phyloP scores from a whole-genome alignment of 345 rosid species.

The Lepidium africanum region DNA sequence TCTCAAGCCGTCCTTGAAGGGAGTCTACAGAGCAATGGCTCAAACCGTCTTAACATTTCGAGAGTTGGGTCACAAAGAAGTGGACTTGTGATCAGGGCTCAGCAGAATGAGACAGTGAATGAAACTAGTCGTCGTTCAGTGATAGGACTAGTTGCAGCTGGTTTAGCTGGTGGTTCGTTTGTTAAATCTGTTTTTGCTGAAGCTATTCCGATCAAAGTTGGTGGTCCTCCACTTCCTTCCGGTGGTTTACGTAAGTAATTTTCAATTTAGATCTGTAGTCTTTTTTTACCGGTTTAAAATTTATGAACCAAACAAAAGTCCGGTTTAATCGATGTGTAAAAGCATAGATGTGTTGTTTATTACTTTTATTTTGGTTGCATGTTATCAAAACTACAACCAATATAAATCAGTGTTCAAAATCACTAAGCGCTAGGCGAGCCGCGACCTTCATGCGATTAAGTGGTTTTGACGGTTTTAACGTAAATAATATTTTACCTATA shows the following conservation, averaged over 20 bases:
- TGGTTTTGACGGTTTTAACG: too few relatives aligned
- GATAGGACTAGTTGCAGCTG: constrained; percentile 67
- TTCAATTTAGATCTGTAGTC: too few relatives aligned
- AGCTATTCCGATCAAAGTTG: constrained; percentile 66
- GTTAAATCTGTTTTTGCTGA: constrained; percentile 69
- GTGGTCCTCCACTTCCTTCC: constrained; percentile 82
- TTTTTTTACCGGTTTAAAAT: too few relatives aligned
- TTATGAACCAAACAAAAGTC: too few relatives aligned
- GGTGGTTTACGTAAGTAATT: constrained; percentile 77
- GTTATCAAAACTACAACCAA: too few relatives aligned
- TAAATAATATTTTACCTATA: too few relatives aligned
- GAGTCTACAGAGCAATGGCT: constrained; percentile 43
- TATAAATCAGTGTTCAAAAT: too few relatives aligned
- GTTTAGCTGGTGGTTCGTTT: constrained; percentile 67
- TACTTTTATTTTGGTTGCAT: too few relatives aligned
- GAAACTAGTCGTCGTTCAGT: constrained; percentile 67
- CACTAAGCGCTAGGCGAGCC: too few relatives aligned
- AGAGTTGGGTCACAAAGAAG: constrained; percentile 30
- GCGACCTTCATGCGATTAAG: too few relatives aligned
- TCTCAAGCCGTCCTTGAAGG: constrained; percentile 59
- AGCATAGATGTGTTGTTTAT: too few relatives aligned
- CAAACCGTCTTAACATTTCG: constrained; percentile 33
- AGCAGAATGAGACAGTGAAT: constrained; percentile 38
- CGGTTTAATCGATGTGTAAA: too few relatives aligned
- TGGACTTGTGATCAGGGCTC: constrained; percentile 51